Conservation (phyloP, 2,329 filamentous ascomycete genomes). For the Daldinia sp. region DNA sequence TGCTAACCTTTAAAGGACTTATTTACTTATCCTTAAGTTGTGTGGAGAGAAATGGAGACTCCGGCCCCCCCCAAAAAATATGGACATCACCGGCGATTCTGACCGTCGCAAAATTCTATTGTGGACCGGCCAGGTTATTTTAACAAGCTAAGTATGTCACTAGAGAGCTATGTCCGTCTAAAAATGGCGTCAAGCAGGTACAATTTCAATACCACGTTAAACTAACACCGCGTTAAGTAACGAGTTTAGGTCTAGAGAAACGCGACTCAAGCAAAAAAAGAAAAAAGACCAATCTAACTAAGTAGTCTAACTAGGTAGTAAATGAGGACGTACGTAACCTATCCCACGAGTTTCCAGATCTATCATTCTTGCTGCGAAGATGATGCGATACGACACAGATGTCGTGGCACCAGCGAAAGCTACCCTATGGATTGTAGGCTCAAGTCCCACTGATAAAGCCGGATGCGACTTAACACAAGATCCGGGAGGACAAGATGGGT, state of each 20-base stretch:
- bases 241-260: not conserved
- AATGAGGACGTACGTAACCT: not conserved
- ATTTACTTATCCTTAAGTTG: not conserved
- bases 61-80: conserved; percentile 4
- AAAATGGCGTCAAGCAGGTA: not conserved
- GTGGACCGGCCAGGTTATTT: not conserved
- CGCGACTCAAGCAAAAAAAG: not conserved
- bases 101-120: not conserved
- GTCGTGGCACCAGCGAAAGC: conserved; percentile 19
- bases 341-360: conserved; percentile 13
- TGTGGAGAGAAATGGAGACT: conserved; percentile 4
- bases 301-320: not conserved
- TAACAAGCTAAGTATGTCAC: not conserved
- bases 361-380: conserved; percentile 10
- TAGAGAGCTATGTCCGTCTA: not conserved
- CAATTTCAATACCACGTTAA: not conserved
- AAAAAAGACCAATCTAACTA: not conserved
- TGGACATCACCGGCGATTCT: conserved; percentile 20
- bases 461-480: conserved; percentile 28
- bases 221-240: not conserved
- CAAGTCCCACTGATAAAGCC: conserved; percentile 11
- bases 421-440: conserved; percentile 13
- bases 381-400: conserved; percentile 23
- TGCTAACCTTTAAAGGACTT: not conserved
- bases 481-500: conserved; percentile 9